Percentiles rank a stretch among this genome's conserved stretches.
Evolutionary conservation across 192 early-diverging fungal species (phyloP).

Genomic region (Podila minutissima): DNA sequence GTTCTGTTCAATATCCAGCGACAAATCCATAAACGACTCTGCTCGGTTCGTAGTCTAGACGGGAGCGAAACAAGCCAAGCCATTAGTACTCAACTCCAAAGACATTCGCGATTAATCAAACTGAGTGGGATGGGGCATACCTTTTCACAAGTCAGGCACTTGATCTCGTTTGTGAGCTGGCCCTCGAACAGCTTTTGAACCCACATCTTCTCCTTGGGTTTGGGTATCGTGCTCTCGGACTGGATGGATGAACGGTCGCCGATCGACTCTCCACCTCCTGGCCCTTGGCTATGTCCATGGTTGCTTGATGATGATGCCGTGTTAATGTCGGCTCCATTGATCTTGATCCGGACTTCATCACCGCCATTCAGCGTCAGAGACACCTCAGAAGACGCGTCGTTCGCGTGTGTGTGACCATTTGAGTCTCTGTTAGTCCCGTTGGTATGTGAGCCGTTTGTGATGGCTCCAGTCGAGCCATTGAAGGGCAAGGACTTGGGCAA

Average conservation of each 20-base stretch:
- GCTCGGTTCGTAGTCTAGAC: conserved; percentile 85
- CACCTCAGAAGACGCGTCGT: conserved; percentile 28
- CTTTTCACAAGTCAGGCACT: conserved; percentile 96
- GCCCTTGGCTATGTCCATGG: conserved; percentile 9
- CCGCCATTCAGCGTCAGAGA: conserved; percentile 35
- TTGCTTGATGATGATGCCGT: conserved; percentile 25
- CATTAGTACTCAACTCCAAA: too few relatives aligned
- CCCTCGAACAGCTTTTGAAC: conserved; percentile 97
- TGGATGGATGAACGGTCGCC: conserved; percentile 49
- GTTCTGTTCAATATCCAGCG: conserved; percentile 96
- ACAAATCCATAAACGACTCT: conserved; percentile 95
- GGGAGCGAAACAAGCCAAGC: background rate
- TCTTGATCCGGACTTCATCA: conserved; percentile 44
- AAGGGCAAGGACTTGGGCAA: conserved; percentile 1
- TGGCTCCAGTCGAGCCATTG: background rate
- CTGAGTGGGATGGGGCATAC: conserved; percentile 36
- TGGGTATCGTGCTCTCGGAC: conserved; percentile 45
- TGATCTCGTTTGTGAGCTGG: conserved; percentile 93
- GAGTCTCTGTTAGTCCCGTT: background rate
- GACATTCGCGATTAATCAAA: background rate
- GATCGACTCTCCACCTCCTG: conserved; percentile 17
- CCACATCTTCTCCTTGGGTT: conserved; percentile 75
- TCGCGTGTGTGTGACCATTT: conserved; percentile 1
- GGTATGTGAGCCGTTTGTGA: conserved; percentile 8
- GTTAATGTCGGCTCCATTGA: conserved; percentile 42